Evolutionary conservation across 2,329 filamentous ascomycete species (phyloP).

Genomic region (Botrytis medusae): DNA sequence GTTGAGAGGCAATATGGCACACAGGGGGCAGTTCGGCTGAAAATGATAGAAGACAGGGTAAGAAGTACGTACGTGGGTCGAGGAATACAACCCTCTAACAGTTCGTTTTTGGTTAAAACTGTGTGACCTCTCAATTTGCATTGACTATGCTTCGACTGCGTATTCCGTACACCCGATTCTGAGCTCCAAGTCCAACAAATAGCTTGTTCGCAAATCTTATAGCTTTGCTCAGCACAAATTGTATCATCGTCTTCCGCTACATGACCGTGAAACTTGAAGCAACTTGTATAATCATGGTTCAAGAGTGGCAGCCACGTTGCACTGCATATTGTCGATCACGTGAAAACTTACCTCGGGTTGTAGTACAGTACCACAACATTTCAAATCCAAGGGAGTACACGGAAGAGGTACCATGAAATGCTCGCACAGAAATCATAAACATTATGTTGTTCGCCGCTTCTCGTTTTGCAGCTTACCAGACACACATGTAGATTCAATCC

Average conservation of each 20-base stretch:
- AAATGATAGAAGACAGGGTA: neutral
- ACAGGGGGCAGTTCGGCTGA: neutral
- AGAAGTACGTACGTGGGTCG: neutral
- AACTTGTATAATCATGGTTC: neutral
- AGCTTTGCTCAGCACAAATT: neutral
- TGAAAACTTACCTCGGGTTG: neutral
- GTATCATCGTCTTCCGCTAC: neutral
- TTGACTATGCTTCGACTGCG: neutral
- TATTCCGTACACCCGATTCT: neutral
- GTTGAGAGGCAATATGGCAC: neutral
- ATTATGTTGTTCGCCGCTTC: neutral
- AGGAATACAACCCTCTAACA: neutral
- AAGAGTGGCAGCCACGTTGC: neutral
- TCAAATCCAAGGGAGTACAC: neutral
- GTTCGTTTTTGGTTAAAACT: no score
- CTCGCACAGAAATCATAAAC: neutral
- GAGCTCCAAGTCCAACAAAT: neutral
- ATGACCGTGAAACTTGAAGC: neutral
- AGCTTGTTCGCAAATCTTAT: neutral
- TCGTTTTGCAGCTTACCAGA: neutral
- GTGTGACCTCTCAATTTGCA: neutral
- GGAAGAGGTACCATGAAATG: neutral
- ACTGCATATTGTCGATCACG: neutral
- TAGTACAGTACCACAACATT: neutral
- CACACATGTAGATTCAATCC: neutral